Evolutionary conservation across 495 filamentous ascomycete genomes (phyloP).

Genomic region (Filosporella fistucella): DNA sequence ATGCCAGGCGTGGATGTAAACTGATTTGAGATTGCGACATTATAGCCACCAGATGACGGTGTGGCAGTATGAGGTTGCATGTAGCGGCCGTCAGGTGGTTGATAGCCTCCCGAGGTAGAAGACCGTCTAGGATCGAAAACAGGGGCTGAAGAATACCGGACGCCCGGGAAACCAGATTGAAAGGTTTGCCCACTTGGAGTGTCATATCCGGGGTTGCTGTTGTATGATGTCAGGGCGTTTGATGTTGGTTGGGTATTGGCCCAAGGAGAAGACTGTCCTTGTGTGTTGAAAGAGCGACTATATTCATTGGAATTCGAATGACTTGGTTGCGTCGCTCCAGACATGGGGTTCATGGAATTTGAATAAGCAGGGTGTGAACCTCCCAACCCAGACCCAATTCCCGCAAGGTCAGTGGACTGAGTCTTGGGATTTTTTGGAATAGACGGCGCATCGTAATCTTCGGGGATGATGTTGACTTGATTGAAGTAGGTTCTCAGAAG

Average conservation of each 20-base stretch:
- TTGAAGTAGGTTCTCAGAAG: slow-evolving; percentile 13
- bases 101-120: not conserved
- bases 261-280: not conserved
- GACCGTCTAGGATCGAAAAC: not conserved
- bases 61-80: not conserved
- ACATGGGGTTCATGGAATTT: not conserved
- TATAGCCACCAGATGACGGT: no score
- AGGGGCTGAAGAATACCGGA: not conserved
- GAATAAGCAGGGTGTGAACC: not conserved
- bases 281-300: not conserved
- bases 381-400: not conserved
- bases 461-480: slow-evolving; percentile 2
- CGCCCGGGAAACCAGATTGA: not conserved
- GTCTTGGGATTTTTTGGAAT: not conserved
- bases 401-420: not conserved
- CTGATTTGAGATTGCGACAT: no score
- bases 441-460: slow-evolving; percentile 3
- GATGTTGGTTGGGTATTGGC: not conserved
- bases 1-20: not conserved
- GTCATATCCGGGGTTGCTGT: not conserved
- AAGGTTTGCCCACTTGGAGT: not conserved
- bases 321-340: not conserved
- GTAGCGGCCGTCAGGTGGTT: not conserved
- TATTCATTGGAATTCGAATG: not conserved
- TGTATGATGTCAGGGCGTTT: not conserved